Evolutionary conservation across 352 stramenopile species (phyloP), one percentile per base, ranked within the genome.

Genomic region (Phytopythium helicoides): DNA sequence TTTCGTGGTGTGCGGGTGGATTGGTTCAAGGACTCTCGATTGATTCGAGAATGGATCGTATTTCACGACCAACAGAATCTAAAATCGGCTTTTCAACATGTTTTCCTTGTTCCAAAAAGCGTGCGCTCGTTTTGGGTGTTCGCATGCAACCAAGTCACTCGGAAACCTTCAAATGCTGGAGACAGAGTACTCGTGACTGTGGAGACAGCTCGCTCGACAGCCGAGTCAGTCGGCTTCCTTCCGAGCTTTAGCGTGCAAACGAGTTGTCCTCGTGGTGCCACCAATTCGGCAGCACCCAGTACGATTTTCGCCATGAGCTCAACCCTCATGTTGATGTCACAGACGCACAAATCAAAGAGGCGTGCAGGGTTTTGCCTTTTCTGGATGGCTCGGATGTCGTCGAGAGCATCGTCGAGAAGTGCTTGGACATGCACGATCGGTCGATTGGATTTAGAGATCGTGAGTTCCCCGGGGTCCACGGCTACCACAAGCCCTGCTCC

Each of bases 111-210:
- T n/a, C n/a, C 68, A 23, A 78, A 47, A 12, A 78, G 53, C 21
- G 68, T 78, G 46, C 68, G 65, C 48, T 78, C 68, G 52, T 78
- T 78, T 51, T 68, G 62, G 15, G 68, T 78, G 40, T 75, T 78
- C 12, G 68, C 65, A 42, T 78, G 68, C 35, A 78, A 53, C 65
- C 68, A 78, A 23, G 40, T 47, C 40, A 64, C 12, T 1, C 36
- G 45, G 28, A 76, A 76, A 38, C n/a, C 14, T 18, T 39, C 1
- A 31, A 68, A 78, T 12, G 39, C 9, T 3, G 54, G 37, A 1
- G 18, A 18, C 8, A 78, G 52, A 7, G 50, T 52, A 14, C 16
- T 16, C 0, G 15, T 33, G 1, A 52, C 68, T 10, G 44, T n/a
- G 6, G 44, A 21, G n/a, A 75, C 26, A 4, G 57, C 56, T 37